Conservation (phyloP, 2,329 filamentous ascomycete genomes). For the Coniochaeta sp. region DNA sequence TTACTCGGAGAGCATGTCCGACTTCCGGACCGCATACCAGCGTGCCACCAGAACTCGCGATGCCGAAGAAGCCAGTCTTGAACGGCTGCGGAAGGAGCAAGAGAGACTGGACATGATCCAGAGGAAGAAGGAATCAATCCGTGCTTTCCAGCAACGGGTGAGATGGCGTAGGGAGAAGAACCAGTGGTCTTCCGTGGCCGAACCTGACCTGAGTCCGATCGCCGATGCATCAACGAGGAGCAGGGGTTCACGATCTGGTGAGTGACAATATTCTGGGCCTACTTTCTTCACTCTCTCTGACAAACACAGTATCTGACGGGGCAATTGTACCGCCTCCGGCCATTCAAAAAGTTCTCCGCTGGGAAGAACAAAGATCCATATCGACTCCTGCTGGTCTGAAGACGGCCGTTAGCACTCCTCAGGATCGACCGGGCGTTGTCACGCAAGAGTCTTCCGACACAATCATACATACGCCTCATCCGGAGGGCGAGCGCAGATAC, state of each 20-base stretch:
- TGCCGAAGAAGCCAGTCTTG: slow-evolving; percentile 17
- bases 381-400: neutral
- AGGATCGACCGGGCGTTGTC: neutral
- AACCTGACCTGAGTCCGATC: slow-evolving; percentile 42
- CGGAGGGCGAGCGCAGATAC: neutral
- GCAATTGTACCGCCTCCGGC: neutral
- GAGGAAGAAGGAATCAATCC: slow-evolving; percentile 28
- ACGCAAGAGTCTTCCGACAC: neutral
- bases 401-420: neutral
- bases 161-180: slow-evolving; percentile 37
- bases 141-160: slow-evolving; percentile 23
- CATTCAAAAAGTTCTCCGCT: neutral
- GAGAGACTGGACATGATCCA: slow-evolving; percentile 36
- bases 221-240: slow-evolving; percentile 29
- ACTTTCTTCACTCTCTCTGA: neutral
- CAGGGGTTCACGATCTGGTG: slow-evolving; percentile 16
- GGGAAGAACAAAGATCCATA: neutral
- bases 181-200: slow-evolving; percentile 44
- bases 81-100: slow-evolving; percentile 25
- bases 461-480: neutral
- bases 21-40: neutral
- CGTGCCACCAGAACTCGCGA: slow-evolving; percentile 12
- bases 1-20: neutral
- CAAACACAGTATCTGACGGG: neutral
- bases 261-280: neutral